Evolutionary conservation across 305 asterid species (phyloP).

Genomic region (Solanum chacoense): DNA sequence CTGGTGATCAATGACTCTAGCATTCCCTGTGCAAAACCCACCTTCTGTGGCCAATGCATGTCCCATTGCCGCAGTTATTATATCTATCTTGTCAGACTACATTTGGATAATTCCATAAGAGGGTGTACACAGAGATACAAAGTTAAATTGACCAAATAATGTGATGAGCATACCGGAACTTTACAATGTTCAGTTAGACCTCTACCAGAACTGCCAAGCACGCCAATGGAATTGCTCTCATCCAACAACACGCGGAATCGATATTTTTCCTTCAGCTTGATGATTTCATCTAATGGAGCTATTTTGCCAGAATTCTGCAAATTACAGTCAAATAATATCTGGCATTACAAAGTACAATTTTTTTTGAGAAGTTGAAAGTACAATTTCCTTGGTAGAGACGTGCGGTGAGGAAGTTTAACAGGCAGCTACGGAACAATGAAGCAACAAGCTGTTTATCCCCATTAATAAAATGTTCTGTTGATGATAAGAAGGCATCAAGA

Average conservation of each 20-base stretch:
- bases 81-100: constrained; percentile 82
- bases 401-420: neutral
- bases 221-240: constrained; percentile 90
- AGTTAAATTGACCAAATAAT: constrained; percentile 8
- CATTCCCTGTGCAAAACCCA: constrained; percentile 94
- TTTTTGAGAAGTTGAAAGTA: neutral
- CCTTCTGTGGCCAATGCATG: constrained; percentile 93
- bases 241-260: constrained; percentile 84
- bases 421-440: neutral
- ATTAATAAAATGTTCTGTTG: neutral
- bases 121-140: neutral
- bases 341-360: neutral
- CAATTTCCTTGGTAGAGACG: neutral
- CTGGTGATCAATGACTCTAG: constrained; percentile 86
- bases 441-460: neutral
- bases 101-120: constrained; percentile 8
- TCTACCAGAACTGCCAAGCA: constrained; percentile 87
- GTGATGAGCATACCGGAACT: constrained; percentile 49
- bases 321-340: constrained; percentile 5
- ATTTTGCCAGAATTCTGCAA: constrained; percentile 88
- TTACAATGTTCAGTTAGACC: constrained; percentile 71
- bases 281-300: constrained; percentile 80
- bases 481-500: neutral
- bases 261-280: constrained; percentile 72
- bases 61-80: constrained; percentile 86